Base-by-base conservation (phyloP, 208 protist species). In the Trypanosoma congolense region DNA sequence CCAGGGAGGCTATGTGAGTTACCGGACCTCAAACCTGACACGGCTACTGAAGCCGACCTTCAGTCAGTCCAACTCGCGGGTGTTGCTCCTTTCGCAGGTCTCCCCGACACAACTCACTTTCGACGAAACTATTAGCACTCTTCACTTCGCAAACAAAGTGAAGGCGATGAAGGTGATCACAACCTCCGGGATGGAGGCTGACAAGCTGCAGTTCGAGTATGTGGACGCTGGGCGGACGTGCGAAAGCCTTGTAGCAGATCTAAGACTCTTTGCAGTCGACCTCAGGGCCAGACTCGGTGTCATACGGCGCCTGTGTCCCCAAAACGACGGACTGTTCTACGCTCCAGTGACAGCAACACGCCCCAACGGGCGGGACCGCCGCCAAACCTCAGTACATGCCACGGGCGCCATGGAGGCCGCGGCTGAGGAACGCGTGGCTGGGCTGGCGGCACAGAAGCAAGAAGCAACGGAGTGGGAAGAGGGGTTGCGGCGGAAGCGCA, bases 21-120 rank as follows among this genome's bases (percentile, higher is more conserved):
- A 82, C 41, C 72, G 80, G 18, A 63, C 61, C 21, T 81, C 73
- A 28, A 90, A 81, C 42, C 61, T 92, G n/a, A 89, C 84, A 6
- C 44, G 65, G 19, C 61, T 89, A 8, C 73, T 92, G 10, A 57
- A 70, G 28, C 43, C 79, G 19, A 63, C 77, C 9, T 69, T 92
- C 24, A 57, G 52, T 44, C 54, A 67, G 31, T 66, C 71, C 28
- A 70, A 65, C 47, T 54, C 59, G 14, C 65, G 61, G 6, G 77
- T 83, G n/a, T 35, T 76, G 0, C 58, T 92, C 4, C 64, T 92
- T n/a, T 51, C 61, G 3, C 65, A 71, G 45, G 48, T 77, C 10
- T 45, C 67, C 10, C 77, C 77, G 4, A 64, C 65, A 1, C 31
- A 63, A 22, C 29, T 73, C 9, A 75, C 46, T 4, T 61, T 64